A percentile compares a stretch with the other conserved stretches of the same genome.
Evolutionary conservation across 768 basidiomycete genomes (phyloP).

Genomic region (Mycena capillaripes): DNA sequence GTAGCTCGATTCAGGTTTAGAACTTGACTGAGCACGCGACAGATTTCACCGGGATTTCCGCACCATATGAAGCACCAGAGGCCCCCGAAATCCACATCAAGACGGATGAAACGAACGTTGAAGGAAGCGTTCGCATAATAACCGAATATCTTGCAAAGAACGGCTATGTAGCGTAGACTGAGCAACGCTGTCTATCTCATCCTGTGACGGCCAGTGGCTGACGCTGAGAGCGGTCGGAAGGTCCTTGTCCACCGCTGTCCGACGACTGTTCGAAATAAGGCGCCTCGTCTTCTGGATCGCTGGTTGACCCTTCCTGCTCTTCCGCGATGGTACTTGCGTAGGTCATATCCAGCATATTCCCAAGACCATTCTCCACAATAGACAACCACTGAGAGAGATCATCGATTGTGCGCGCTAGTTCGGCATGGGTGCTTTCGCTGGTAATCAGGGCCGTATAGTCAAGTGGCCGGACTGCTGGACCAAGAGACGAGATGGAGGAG

Average conservation of each 20-base stretch:
- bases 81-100: conserved; percentile 92
- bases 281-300: conserved; percentile 33
- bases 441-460: conserved; percentile 73
- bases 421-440: conserved; percentile 71
- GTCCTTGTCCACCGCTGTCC: conserved; percentile 23
- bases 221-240: conserved; percentile 20
- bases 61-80: conserved; percentile 93
- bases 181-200: conserved; percentile 21
- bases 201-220: conserved; percentile 26
- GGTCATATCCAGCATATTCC: conserved; percentile 71
- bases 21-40: conserved; percentile 6
- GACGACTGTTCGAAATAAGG: conserved; percentile 28
- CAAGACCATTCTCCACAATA: conserved; percentile 80
- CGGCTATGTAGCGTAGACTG: conserved; percentile 61
- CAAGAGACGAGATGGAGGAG: conserved; percentile 45
- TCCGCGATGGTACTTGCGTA: conserved; percentile 71
- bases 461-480: conserved; percentile 72
- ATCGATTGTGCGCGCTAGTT: conserved; percentile 81
- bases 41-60: conserved; percentile 99
- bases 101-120: conserved; percentile 85
- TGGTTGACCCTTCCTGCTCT: conserved; percentile 63
- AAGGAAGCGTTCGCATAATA: conserved; percentile 83
- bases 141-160: conserved; percentile 82
- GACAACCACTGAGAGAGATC: conserved; percentile 84
- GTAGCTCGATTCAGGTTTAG: conserved; percentile 53